Evolutionary conservation across 179 eudicot species (phyloP), one percentile per base, ranked within the genome.

Genomic region (Drosera spatulata): DNA sequence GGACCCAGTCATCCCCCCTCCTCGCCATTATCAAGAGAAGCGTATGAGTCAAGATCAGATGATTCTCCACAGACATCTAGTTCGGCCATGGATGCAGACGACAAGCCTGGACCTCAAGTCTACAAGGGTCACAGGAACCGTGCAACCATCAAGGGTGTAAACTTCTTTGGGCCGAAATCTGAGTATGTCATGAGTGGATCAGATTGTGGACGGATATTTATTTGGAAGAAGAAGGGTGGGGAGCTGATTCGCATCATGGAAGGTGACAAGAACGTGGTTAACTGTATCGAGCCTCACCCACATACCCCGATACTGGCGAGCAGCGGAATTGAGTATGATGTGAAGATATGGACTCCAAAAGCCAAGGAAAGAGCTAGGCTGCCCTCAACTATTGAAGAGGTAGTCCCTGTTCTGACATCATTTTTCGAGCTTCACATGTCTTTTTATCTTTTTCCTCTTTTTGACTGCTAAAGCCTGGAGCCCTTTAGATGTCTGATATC

Each of bases 111-210:
- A 12, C 80, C 84, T 43, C 83, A 75, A 64, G 80, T 72, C 63
- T 88, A 78, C 33, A 22, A 22, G 33, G 33, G 33, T 22, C 33
- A 22, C 33, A 22, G 33, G 33, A 22, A 22, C 33, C 63, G 71
- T 69, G 3, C 65, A 61, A 88, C 96, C 4, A 74, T 86, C 44
- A 88, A 88, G 72, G 96, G 96, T n/a, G 95, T 86, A 46, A 86
- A 80, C 50, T 88, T 86, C 68, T 86, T 84, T 69, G 96, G 95
- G 61, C 78, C 88, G 4, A 66, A 74, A 66, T 80, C 77, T 62
- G 91, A 83, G 39, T 88, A 86, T 50, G 80, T 88, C 40, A 59
- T 88, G 71, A 88, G 86, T 52, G 96, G 96, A 37, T 88, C 96
- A 5, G 95, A 86, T 58, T 86, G 96, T 64, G 95, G 95, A 42